phyloP scores from a whole-genome alignment of 129 eudicot genomes.

The Centaurea solstitialis region DNA sequence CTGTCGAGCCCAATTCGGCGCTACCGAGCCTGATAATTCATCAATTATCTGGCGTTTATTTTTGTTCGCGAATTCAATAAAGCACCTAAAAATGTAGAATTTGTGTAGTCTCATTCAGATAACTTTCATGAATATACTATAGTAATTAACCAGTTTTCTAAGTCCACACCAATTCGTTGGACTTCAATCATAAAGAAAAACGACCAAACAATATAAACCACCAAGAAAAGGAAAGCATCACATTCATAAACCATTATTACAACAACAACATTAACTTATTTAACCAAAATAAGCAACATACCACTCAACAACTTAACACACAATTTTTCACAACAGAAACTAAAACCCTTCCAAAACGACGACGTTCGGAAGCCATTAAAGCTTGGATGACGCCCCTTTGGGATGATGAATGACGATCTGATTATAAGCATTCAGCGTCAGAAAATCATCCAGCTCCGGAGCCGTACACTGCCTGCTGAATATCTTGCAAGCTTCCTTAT shows the following conservation, averaged over 20 bases:
- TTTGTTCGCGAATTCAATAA: too few relatives aligned
- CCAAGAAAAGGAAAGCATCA: background rate
- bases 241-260: slow-evolving; percentile 25
- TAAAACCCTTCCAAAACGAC: background rate
- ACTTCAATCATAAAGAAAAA: too few relatives aligned
- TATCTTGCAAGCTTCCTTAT: slow-evolving; percentile 72
- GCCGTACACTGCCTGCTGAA: slow-evolving; percentile 71
- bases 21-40: too few relatives aligned
- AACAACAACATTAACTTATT: slow-evolving; percentile 17
- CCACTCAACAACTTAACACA: slow-evolving; percentile 9
- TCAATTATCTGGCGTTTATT: too few relatives aligned
- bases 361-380: background rate
- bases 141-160: too few relatives aligned
- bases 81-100: too few relatives aligned
- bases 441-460: slow-evolving; percentile 67
- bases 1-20: too few relatives aligned
- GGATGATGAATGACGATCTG: slow-evolving; percentile 75
- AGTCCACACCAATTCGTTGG: too few relatives aligned
- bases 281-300: slow-evolving; percentile 12
- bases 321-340: background rate
- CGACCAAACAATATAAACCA: background rate
- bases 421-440: slow-evolving; percentile 76
- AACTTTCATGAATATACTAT: too few relatives aligned
- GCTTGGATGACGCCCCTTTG: slow-evolving; percentile 64
- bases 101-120: too few relatives aligned